These are phyloP conservation scores for Aspergillus uvarum DNA, from an alignment of 2,329 filamentous ascomycete species.

Conservation along the genomic window DNA sequence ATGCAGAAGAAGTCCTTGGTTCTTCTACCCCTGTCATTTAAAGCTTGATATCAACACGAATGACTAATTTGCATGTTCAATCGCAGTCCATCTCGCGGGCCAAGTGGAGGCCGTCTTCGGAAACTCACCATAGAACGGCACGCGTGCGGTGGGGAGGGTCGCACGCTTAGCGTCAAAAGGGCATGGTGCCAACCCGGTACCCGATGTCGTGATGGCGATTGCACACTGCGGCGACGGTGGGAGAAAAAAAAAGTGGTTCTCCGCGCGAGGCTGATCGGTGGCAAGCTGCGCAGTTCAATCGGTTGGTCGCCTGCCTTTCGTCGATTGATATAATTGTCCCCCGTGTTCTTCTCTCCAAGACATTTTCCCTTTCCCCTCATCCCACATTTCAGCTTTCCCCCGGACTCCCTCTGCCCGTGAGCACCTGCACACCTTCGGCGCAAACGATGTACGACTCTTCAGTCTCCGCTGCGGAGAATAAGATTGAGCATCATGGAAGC, in stretches of 20 bases:
- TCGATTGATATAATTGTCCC: neutral
- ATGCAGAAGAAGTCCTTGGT: neutral
- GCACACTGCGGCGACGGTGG: neutral
- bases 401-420: neutral
- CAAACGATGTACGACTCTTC: slow-evolving; percentile 5
- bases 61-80: slow-evolving; percentile 4
- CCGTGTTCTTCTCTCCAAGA: neutral
- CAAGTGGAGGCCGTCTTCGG: neutral
- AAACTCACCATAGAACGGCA: neutral
- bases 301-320: neutral
- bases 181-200: slow-evolving; percentile 5
- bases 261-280: neutral
- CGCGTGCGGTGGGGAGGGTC: neutral
- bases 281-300: neutral
- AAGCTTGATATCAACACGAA: neutral
- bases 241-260: slow-evolving; percentile 3
- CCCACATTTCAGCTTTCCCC: neutral
- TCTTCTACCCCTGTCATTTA: neutral
- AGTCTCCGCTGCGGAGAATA: slow-evolving; percentile 5
- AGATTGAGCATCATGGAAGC: slow-evolving; percentile 1
- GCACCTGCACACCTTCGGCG: neutral
- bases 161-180: neutral
- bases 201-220: slow-evolving; percentile 9
- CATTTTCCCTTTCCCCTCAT: neutral
- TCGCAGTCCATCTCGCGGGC: neutral